Evolutionary conservation across 352 stramenopile species (phyloP).

Genomic region (Thalassiosira delicatula): DNA sequence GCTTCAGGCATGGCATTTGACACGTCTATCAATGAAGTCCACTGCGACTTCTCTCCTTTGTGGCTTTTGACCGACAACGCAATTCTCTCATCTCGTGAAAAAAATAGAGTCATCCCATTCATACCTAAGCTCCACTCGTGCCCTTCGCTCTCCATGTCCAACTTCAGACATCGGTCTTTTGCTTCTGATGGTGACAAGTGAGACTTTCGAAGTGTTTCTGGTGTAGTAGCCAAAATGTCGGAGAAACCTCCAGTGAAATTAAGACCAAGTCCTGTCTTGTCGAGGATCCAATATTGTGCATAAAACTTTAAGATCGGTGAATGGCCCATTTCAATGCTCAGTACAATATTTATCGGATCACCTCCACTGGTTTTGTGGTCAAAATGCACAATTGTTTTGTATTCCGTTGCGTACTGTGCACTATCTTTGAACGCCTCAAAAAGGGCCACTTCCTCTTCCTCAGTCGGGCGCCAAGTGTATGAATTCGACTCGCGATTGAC

Average conservation of each 20-base stretch:
- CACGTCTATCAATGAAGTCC: conserved; percentile 76
- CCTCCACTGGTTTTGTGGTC: conserved; percentile 64
- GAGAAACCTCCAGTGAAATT: conserved; percentile 76
- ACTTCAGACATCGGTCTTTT: conserved; percentile 47
- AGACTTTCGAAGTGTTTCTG: conserved; percentile 70
- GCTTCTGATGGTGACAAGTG: conserved; percentile 52
- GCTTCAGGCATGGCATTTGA: conserved; percentile 81
- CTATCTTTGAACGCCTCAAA: conserved; percentile 65
- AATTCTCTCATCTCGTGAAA: conserved; percentile 73
- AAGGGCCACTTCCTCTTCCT: conserved; percentile 70
- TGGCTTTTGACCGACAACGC: conserved; percentile 67
- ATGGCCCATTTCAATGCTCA: conserved; percentile 69
- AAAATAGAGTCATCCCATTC: conserved; percentile 81
- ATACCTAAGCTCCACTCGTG: conserved; percentile 81
- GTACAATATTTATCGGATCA: conserved; percentile 69
- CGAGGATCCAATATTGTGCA: conserved; percentile 83
- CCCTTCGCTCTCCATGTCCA: conserved; percentile 65
- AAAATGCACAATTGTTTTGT: conserved; percentile 74
- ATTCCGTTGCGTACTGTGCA: conserved; percentile 70
- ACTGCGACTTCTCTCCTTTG: conserved; percentile 60
- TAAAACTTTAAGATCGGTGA: conserved; percentile 69
- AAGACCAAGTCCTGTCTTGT: conserved; percentile 80
- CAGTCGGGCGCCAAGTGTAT: conserved; percentile 70
- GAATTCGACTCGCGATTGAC: conserved; percentile 70
- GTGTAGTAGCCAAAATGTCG: conserved; percentile 67